These are phyloP conservation scores for Dactylella cylindrospora DNA, from an alignment of 2,329 filamentous ascomycete species.

Conservation along the genomic window DNA sequence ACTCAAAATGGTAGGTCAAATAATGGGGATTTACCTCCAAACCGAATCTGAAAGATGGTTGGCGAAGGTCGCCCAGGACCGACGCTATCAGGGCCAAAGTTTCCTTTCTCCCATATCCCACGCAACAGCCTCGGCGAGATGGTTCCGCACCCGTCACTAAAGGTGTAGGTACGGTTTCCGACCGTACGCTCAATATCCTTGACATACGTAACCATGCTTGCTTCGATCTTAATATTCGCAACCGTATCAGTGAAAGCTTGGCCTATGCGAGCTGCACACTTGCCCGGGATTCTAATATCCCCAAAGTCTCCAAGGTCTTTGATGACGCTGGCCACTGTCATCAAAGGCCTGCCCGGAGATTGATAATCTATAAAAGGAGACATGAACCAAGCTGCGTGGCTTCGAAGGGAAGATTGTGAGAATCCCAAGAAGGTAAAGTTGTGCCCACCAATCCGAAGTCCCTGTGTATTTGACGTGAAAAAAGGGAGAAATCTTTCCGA, in stretches of 20 bases:
- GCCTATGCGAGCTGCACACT: constrained; percentile 63
- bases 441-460: constrained; percentile 66
- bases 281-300: constrained; percentile 59
- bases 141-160: constrained; percentile 78
- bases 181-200: constrained; percentile 59
- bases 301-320: constrained; percentile 57
- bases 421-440: constrained; percentile 71
- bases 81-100: constrained; percentile 54
- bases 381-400: constrained; percentile 70
- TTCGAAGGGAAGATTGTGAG: constrained; percentile 73
- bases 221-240: constrained; percentile 54
- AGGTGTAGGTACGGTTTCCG: constrained; percentile 58
- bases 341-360: not conserved
- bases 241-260: constrained; percentile 75
- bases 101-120: constrained; percentile 59
- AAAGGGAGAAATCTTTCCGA: constrained; percentile 60
- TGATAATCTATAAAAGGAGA: constrained; percentile 54
- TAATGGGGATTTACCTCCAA: constrained; percentile 57
- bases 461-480: constrained; percentile 57
- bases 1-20: not conserved
- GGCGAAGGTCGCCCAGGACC: constrained; percentile 56
- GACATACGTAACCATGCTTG: constrained; percentile 52
- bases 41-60: constrained; percentile 73
- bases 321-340: constrained; percentile 56
- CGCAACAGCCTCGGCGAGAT: constrained; percentile 64